Evolutionary conservation across 176 grass and related monocot species (phyloP).

Genomic region (Thinopyrum elongatum): DNA sequence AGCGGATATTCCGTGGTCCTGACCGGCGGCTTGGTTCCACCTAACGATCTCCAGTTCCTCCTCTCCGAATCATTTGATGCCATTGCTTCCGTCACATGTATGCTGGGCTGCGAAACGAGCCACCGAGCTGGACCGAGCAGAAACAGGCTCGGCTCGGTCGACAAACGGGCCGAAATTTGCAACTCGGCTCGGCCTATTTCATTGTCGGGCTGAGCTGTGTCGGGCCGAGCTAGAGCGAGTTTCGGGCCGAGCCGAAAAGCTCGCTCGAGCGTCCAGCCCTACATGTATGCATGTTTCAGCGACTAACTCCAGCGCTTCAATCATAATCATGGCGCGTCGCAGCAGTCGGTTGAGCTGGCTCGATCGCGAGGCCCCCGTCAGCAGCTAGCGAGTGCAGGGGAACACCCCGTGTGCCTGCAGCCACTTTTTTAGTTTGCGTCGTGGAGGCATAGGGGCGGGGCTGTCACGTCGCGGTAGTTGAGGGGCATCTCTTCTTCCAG

Average conservation of each 20-base stretch:
- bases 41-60: constrained; percentile 28
- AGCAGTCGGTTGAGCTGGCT: constrained; percentile 23
- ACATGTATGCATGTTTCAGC: background rate
- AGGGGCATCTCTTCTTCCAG: constrained; percentile 5
- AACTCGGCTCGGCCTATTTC: no score
- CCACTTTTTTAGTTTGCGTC: background rate
- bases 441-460: background rate
- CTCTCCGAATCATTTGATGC: background rate
- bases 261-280: no score
- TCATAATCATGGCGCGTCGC: background rate
- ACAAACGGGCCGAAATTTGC: no score
- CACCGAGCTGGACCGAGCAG: no score
- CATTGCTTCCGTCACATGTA: background rate
- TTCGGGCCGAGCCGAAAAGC: no score
- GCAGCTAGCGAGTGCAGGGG: background rate
- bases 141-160: no score
- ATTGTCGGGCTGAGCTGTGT: no score
- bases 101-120: no score
- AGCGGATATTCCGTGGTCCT: background rate
- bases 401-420: constrained; percentile 7
- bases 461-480: constrained; percentile 44
- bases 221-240: no score
- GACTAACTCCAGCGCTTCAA: constrained; percentile 20
- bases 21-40: constrained; percentile 21
- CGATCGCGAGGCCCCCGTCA: background rate